Base-by-base conservation (phyloP, 495 filamentous ascomycete species). In the Penicillium turbatum region DNA sequence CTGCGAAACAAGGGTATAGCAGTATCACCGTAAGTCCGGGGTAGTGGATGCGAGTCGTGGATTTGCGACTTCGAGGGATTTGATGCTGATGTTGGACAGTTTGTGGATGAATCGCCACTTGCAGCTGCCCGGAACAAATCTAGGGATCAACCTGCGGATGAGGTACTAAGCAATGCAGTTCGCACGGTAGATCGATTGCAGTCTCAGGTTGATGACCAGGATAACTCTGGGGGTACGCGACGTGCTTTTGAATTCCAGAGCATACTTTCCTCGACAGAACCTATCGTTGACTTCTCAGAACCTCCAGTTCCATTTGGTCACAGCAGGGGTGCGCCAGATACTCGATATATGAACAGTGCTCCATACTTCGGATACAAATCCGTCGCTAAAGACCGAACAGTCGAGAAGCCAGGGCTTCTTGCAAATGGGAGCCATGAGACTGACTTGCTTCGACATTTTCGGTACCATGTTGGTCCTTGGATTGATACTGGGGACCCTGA, bases 391-490 rank as follows among this genome's bases (percentile, higher is more conserved):
- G 27, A 26, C 9, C 48, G 48, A 21, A 38, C 47, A 45, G 13
- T 17, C 16, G 46, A 30, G 13, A 21, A 36, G 16, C 43, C 44
- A 24, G 46, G 31, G 1, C 38, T 39, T 1, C 30, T 40, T 24
- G 35, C 42, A 13, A 53, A 26, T 17, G 54, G 49, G 15, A 63
- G 39, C 9, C 59, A 50, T 5, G 63, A 66, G 39, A 66, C 63
- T 3, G 60, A 63, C 27, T 15, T 66, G 6, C 30, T 66, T 9
- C 57, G 63, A 29, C 63, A 66, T 39, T 66, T 66, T 17, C 61
- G 63, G 7, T 66, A 66, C 27, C 55, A 61, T 10, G 42, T 66
- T 16, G 54, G 60, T 24, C 63, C 63, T 10, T 66, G 63, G 63
- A 63, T 66, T 16, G 63, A 66, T 19, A 54, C 53, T 1, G 63